Evolutionary conservation across 169 alveolate species (phyloP).

Genomic region (Babesia bigemina): DNA sequence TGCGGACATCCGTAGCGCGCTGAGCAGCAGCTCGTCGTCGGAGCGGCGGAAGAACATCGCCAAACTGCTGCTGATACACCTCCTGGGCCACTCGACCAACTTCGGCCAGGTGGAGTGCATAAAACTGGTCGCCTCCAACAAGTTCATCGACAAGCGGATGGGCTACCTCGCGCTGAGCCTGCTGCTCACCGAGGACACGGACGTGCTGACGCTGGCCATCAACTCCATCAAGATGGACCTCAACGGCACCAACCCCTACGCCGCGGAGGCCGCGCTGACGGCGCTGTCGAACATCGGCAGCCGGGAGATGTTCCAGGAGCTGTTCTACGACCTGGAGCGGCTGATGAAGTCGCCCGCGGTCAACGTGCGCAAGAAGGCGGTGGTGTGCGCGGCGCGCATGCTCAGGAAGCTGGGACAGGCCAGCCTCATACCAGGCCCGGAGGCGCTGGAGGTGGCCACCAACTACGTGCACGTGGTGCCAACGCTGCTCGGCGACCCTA

Average conservation of each 20-base stretch:
- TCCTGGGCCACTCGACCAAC: slow-evolving; percentile 96
- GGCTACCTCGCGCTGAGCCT: slow-evolving; percentile 97
- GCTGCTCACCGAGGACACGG: slow-evolving; percentile 96
- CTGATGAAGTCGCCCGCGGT: slow-evolving; percentile 91
- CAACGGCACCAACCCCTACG: slow-evolving; percentile 88
- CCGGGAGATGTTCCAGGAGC: slow-evolving; percentile 95
- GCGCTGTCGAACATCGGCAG: slow-evolving; percentile 98
- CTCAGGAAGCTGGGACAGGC: slow-evolving; percentile 64
- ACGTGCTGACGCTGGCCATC: slow-evolving; percentile 96
- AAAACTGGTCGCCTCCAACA: slow-evolving; percentile 93
- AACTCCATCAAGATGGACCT: slow-evolving; percentile 97
- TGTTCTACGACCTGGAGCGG: slow-evolving; percentile 87
- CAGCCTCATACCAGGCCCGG: slow-evolving; percentile 56
- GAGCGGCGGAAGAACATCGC: slow-evolving; percentile 96
- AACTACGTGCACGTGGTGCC: slow-evolving; percentile 86
- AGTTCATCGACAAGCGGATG: slow-evolving; percentile 93
- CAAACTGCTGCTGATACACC: slow-evolving; percentile 94
- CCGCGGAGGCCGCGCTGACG: slow-evolving; percentile 96
- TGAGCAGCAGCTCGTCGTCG: slow-evolving; percentile 85
- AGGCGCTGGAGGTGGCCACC: slow-evolving; percentile 78
- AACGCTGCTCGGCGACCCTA: slow-evolving; percentile 91
- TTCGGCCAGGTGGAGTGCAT: slow-evolving; percentile 98
- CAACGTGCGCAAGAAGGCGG: slow-evolving; percentile 95
- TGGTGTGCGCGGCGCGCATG: slow-evolving; percentile 84
- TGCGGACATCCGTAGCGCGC: slow-evolving; percentile 96